A percentile compares a stretch with the other conserved stretches of the same genome.
phyloP scores from a whole-genome alignment of 441 rosid species.

The Mallotus repandus region DNA sequence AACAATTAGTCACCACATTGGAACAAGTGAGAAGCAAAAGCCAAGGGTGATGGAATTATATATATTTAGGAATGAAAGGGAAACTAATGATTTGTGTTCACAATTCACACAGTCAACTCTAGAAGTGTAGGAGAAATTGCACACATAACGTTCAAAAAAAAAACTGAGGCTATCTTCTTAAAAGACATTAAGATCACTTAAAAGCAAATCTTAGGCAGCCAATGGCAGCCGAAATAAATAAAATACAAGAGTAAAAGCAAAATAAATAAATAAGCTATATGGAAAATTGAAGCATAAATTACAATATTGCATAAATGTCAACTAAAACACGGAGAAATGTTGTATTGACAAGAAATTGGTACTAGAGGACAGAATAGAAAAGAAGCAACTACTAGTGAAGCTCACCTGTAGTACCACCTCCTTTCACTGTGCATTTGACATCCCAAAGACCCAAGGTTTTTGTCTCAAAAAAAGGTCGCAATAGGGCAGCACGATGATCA shows the following conservation, averaged over 20 bases:
- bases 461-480: constrained; percentile 88
- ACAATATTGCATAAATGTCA: neutral
- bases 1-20: neutral
- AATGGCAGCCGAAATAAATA: no score
- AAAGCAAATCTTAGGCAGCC: no score
- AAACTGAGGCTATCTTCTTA: no score
- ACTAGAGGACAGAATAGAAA: neutral
- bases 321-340: neutral
- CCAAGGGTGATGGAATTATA: neutral
- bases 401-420: constrained; percentile 89
- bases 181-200: no score
- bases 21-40: neutral
- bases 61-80: neutral
- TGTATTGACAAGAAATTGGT: neutral
- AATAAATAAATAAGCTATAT: neutral
- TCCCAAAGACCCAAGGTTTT: constrained; percentile 96
- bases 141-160: no score
- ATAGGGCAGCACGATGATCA: constrained; percentile 89
- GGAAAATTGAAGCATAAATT: neutral
- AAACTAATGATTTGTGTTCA: no score
- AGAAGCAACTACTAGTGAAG: neutral
- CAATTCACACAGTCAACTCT: no score
- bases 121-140: no score
- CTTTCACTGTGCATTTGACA: constrained; percentile 78
- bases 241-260: no score